phyloP scores from a whole-genome alignment of 768 basidiomycete genomes.

The Agrocybe praecox region DNA sequence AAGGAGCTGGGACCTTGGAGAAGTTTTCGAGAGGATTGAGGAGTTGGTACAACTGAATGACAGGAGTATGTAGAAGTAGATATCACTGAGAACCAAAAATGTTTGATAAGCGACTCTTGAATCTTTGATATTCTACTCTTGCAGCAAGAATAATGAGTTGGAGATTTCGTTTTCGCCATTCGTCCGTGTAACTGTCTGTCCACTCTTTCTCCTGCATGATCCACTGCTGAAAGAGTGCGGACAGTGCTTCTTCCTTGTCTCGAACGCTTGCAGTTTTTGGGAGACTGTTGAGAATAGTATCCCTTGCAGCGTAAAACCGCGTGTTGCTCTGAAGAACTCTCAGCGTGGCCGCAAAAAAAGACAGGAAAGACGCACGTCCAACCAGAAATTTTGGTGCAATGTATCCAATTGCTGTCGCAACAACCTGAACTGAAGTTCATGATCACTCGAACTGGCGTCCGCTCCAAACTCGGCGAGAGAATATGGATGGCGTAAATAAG shows the following conservation, averaged over 20 bases:
- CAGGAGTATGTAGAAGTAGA: constrained; percentile 15
- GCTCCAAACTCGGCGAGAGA: constrained; percentile 71
- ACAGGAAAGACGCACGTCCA: constrained; percentile 58
- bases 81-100: constrained; percentile 22
- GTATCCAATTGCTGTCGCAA: constrained; percentile 73
- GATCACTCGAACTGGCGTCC: constrained; percentile 34
- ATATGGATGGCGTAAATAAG: constrained; percentile 64
- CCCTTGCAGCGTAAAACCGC: constrained; percentile 76
- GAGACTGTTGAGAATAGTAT: constrained; percentile 56
- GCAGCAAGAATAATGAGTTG: constrained; percentile 57
- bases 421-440: constrained; percentile 71
- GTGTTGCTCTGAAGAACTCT: constrained; percentile 63
- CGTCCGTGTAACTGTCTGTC: constrained; percentile 60
- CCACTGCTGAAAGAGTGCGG: constrained; percentile 78
- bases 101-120: constrained; percentile 34
- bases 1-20: constrained; percentile 58
- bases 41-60: constrained; percentile 56
- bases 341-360: background rate
- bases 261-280: constrained; percentile 49
- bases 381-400: constrained; percentile 81
- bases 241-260: constrained; percentile 69
- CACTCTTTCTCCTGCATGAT: constrained; percentile 63
- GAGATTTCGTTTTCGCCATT: constrained; percentile 69
- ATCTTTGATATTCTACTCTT: constrained; percentile 53
- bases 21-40: constrained; percentile 62